Evolutionary conservation across 1,284 basidiomycete genomes (phyloP).

Genomic region (Moniliophthora roreri): DNA sequence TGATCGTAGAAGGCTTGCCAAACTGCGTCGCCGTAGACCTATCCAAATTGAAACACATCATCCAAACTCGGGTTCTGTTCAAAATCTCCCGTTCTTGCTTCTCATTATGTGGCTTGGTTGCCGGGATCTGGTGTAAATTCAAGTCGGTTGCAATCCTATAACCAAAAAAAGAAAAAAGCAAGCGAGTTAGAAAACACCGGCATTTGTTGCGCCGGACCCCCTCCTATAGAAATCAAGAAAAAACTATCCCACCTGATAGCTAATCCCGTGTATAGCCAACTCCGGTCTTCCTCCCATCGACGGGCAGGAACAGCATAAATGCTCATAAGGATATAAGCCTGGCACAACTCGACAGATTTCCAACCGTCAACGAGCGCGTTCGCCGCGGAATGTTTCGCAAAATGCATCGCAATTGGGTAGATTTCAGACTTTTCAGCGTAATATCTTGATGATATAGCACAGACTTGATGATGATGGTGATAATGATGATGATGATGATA

Average conservation of each 20-base stretch:
- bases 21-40: slow-evolving; percentile 83
- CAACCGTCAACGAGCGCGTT: slow-evolving; percentile 78
- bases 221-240: background rate
- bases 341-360: slow-evolving; percentile 78
- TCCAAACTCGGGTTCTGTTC: slow-evolving; percentile 81
- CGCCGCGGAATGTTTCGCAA: slow-evolving; percentile 78
- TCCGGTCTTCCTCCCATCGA: slow-evolving; percentile 81
- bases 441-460: slow-evolving; percentile 75
- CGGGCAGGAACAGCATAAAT: slow-evolving; percentile 77
- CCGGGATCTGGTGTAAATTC: slow-evolving; percentile 73
- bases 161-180: slow-evolving; percentile 17
- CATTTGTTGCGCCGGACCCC: background rate
- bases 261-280: slow-evolving; percentile 80
- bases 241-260: slow-evolving; percentile 58
- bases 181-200: background rate
- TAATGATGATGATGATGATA: slow-evolving; percentile 24
- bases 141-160: slow-evolving; percentile 81
- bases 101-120: slow-evolving; percentile 58
- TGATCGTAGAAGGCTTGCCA: slow-evolving; percentile 84
- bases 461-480: slow-evolving; percentile 49
- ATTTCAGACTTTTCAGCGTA: slow-evolving; percentile 75
- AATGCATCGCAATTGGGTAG: slow-evolving; percentile 85
- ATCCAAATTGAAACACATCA: slow-evolving; percentile 86
- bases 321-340: slow-evolving; percentile 79
- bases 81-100: slow-evolving; percentile 77